Percentiles rank a stretch among this genome's conserved stretches.
Evolutionary conservation across 257 asterid genomes (phyloP).

Genomic region (Solanum pimpinellifolium): DNA sequence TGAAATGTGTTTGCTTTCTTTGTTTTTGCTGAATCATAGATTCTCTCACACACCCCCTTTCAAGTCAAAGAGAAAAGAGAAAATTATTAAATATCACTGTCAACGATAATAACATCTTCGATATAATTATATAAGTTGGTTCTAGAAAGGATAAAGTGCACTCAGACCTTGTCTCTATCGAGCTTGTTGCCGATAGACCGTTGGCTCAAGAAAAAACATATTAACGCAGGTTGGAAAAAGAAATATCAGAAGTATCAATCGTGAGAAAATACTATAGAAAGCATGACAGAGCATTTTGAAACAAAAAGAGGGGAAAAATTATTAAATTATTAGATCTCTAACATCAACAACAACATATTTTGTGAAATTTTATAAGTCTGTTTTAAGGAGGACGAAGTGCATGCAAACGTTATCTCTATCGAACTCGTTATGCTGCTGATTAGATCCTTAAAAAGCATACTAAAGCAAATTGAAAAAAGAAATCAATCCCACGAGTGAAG

Average conservation of each 20-base stretch:
- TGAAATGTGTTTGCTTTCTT: constrained; percentile 58
- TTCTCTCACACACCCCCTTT: constrained; percentile 39
- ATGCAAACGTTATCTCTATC: too few relatives aligned
- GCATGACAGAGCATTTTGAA: neutral
- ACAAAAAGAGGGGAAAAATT: neutral
- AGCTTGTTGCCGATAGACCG: neutral
- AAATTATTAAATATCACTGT: neutral
- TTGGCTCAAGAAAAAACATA: neutral
- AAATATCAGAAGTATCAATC: too few relatives aligned
- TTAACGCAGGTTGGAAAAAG: neutral
- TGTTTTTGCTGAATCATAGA: constrained; percentile 59
- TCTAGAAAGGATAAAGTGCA: fast-evolving
- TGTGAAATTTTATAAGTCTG: neutral
- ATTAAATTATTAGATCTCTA: constrained; percentile 4
- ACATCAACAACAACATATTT: neutral
- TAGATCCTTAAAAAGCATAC: too few relatives aligned
- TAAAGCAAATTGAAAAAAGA: neutral
- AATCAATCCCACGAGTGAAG: neutral
- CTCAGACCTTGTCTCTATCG: too few relatives aligned
- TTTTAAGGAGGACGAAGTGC: too few relatives aligned
- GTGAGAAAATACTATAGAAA: neutral
- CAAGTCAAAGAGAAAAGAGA: constrained; percentile 47
- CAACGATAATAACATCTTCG: neutral
- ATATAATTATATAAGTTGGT: fast-evolving
- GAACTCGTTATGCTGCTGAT: too few relatives aligned